Conservation (phyloP, 306 rosid genomes). For the Purshia tridentata region DNA sequence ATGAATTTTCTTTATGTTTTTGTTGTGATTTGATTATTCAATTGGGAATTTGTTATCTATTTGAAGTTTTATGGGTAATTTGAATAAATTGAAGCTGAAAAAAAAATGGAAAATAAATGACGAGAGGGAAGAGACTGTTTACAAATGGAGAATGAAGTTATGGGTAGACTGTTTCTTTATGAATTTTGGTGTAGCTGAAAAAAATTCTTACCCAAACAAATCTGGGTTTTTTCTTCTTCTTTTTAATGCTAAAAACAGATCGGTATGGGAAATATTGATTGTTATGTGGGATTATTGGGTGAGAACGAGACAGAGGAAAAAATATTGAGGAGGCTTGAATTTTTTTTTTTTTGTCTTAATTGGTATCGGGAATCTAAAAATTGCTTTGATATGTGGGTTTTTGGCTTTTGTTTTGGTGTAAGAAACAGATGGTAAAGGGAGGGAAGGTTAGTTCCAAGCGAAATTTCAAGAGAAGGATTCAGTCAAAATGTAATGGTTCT, state of each 20-base stretch:
- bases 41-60: background rate
- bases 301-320: background rate
- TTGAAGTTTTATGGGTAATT: background rate
- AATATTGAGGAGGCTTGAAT: background rate
- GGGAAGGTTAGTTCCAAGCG: conserved; percentile 55
- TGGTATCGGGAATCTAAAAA: conserved; percentile 1
- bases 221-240: conserved; percentile 19
- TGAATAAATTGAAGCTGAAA: background rate
- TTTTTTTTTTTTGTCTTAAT: background rate
- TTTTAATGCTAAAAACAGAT: conserved; percentile 37
- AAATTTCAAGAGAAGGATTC: conserved; percentile 40
- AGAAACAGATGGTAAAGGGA: conserved; percentile 87
- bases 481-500: conserved; percentile 51
- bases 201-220: conserved; percentile 21
- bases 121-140: background rate
- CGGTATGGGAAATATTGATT: conserved; percentile 35
- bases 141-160: background rate
- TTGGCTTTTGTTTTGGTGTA: conserved; percentile 24
- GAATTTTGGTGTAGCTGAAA: background rate
- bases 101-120: background rate
- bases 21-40: background rate
- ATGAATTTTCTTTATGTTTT: background rate
- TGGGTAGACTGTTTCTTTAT: background rate
- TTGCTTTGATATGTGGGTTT: conserved; percentile 19
- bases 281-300: conserved; percentile 19